Base-by-base conservation (phyloP, 345 rosid genomes). In the Murraya koenigii region DNA sequence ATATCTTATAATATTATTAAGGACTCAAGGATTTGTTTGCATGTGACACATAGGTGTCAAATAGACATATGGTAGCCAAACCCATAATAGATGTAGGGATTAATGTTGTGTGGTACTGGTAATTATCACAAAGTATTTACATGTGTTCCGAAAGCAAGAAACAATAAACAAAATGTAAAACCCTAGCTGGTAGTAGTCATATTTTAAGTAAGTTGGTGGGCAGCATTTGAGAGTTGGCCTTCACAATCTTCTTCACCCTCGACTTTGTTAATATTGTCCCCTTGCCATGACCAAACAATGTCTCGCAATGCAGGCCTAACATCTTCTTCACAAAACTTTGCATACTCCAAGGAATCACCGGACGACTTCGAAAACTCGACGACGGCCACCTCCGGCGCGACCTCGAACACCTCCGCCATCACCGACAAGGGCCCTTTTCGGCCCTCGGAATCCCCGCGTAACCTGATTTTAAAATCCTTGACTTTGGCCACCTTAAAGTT, bases 221-320 rank as follows among this genome's bases (percentile, higher is more conserved):
- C 74, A 25, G 65, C 33, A 13, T 28, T 22, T 41, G 58, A 41
- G 15, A 74, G 13, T 1, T 61, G 58, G 1, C 0, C 32, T 30
- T 49, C 60, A 22, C 44, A 13, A 22, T 35, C 69, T 17, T 44
- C 49, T 17, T 44, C 49, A 17, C 49, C 49, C 22, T 70, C 80
- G 39, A n/a, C 6, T 33, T 59, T 72, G 38, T 44, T 33, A 56
- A 65, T 82, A 38, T 69, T 71, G 79, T 92, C 98, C 4, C 98
- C 98, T 84, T 90, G 97, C 98, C 98, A 94, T 15, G 90, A 86
- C 97, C 97, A 94, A 4, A 91, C 97, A 7, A 94, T 88, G 77
- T 91, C 95, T 58, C 84, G 86, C 79, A 94, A 85, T n/a, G 93
- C 93, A 26, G 91, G 90, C 86, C 97, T 87, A 0, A 89, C 86